Evolutionary conservation across 148 eudicot species (phyloP), one percentile per base, ranked within the genome.

Genomic region (Cornus kousa): DNA sequence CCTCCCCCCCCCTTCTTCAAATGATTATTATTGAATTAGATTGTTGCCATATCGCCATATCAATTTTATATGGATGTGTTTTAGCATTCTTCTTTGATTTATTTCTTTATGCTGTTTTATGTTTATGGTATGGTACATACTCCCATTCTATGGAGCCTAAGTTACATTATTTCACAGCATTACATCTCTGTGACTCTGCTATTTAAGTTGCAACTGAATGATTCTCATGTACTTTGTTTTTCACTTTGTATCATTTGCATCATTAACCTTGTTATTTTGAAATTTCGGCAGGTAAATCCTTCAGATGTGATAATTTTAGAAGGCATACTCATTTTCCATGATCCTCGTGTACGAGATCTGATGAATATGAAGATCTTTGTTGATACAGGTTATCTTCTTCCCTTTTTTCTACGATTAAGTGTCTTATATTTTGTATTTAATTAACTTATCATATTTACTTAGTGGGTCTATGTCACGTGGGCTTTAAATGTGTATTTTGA

Each of bases 361-460:
- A 89, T 96, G 97, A 96, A 89, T 89, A 96, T 96, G 99, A 96
- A 93, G 91, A 96, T 96, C 77, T 96, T 96, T 88, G 97, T 96
- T 50, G 99, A 96, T 93, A 93, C 99, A 96, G 99, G 99, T 96
- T 90, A 84, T 79, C 82, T 83, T 80, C 79, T 72, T 72, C 74
- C 81, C 81, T 79, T 74, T 71, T 75, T 75, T 68, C 68, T 62
- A 46, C 46, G 35, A 16, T 7, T 77, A 70, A 37, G 40, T 77
- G 76, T 53, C 68, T 82, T 74, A 10, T 20, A 7, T 81, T 65
- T 20, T 76, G 40, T 71, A 31, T 43, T 6, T 53, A 64, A 62
- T 7, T 13, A 62, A 19, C 66, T 17, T 62, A n/a, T 46, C 17
- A 24, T 43, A 24, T 39, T 71, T 39, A 50, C 67, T 68, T 16